Evolutionary conservation across 805 yeast genomes (phyloP), one percentile per base, ranked within the genome.

Genomic region (Metschnikowia continentalis): DNA sequence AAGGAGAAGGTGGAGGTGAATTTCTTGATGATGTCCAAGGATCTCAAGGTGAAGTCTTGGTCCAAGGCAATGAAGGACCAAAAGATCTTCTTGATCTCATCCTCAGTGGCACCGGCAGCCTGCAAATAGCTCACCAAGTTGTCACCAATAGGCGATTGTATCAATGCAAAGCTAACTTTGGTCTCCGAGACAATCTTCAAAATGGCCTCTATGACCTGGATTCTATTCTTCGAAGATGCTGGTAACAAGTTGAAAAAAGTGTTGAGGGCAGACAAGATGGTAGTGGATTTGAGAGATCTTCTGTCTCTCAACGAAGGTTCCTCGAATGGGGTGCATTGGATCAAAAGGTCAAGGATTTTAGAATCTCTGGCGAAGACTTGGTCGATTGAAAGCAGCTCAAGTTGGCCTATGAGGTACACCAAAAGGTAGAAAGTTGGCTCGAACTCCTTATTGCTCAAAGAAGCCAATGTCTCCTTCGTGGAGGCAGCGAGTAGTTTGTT

Each of bases 391-490:
- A 59, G 54, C n/a, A 59, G 63, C 48, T 68, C 60, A 37, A 72
- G 64, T 52, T 69, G 65, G 23, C 57, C 56, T 49, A 70, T 61
- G 40, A 74, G 64, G 57, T 71, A 69, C 32, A 68, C 60, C 51
- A 71, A 61, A 58, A 74, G 66, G 57, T 74, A 71, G 63, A 72
- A 70, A n/a, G 76, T 63, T 22, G 77, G 72, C 61, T 74, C 78
- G 48, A 74, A 74, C 50, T 73, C 78, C 53, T 67, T 72, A 62
- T 74, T 77, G 45, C 68, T 61, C 57, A 74, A 69, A 49, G 66
- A 63, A 32, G 62, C 58, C 54, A 74, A 65, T 19, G 50, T 58
- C n/a, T 61, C 63, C 38, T 66, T 60, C 14, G 60, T 57, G 26
- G 75, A 61, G n/a, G 62, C 62, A 14, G 53, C 61, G 51, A 65